Conservation (phyloP, 345 rosid species). For the Lepidium sativum region DNA sequence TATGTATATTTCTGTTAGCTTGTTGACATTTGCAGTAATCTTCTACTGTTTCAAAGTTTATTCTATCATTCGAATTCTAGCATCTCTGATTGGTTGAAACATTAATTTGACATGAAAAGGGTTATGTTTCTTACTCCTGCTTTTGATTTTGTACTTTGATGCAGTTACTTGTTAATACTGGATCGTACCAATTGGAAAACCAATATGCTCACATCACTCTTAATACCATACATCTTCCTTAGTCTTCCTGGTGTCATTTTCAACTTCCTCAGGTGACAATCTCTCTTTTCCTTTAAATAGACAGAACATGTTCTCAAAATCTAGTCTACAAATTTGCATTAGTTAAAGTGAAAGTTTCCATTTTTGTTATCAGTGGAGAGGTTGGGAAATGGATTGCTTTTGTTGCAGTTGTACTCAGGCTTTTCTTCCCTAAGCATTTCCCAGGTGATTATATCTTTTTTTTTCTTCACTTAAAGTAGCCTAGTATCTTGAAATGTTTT, state of each 20-base stretch:
- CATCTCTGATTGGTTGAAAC: neutral
- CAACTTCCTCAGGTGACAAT: slow-evolving; percentile 54
- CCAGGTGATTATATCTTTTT: slow-evolving; percentile 45
- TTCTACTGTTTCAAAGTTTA: neutral
- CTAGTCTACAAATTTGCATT: neutral
- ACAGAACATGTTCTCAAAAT: neutral
- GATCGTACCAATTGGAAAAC: slow-evolving; percentile 95
- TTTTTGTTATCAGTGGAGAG: slow-evolving; percentile 48
- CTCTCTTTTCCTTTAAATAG: neutral
- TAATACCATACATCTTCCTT: slow-evolving; percentile 88
- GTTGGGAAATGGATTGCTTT: slow-evolving; percentile 90
- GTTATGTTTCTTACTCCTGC: neutral
- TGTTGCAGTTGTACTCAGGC: slow-evolving; percentile 66
- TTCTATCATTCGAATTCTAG: neutral
- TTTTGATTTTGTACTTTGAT: neutral
- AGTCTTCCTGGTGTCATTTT: slow-evolving; percentile 62
- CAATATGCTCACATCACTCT: slow-evolving; percentile 78
- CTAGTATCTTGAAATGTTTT: neutral
- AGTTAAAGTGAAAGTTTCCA: neutral
- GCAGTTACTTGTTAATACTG: slow-evolving; percentile 75
- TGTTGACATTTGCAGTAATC: neutral
- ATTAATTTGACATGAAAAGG: neutral
- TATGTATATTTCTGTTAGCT: neutral
- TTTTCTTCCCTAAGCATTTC: slow-evolving; percentile 83
- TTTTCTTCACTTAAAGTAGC: neutral